Evolutionary conservation across 192 early-diverging fungal species (phyloP).

Genomic region (Entophlyctis luteolus): DNA sequence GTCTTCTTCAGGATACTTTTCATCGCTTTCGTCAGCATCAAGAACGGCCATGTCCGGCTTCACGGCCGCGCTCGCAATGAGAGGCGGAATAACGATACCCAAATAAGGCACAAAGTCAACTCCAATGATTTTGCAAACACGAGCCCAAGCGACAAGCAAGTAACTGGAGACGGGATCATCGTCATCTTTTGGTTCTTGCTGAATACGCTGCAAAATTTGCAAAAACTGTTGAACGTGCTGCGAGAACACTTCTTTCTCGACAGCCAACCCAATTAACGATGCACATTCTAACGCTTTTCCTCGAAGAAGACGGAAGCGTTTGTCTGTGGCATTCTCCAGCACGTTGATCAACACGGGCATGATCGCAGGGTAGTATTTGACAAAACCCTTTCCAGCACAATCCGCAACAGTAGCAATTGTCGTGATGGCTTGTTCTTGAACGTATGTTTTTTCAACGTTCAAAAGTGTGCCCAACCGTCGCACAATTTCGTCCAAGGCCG

Average conservation of each 20-base stretch:
- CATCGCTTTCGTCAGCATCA: slow-evolving; percentile 76
- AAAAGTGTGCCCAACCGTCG: slow-evolving; percentile 79
- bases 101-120: slow-evolving; percentile 92
- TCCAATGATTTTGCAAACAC: slow-evolving; percentile 92
- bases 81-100: slow-evolving; percentile 85
- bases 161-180: slow-evolving; percentile 94
- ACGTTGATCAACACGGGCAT: slow-evolving; percentile 95
- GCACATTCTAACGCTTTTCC: slow-evolving; percentile 99
- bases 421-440: slow-evolving; percentile 98
- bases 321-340: slow-evolving; percentile 74
- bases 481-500: slow-evolving; percentile 88
- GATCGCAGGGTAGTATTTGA: slow-evolving; percentile 86
- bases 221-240: slow-evolving; percentile 77
- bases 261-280: slow-evolving; percentile 71
- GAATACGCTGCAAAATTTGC: slow-evolving; percentile 72
- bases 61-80: slow-evolving; percentile 75
- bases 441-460: slow-evolving; percentile 80
- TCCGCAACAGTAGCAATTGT: slow-evolving; percentile 96
- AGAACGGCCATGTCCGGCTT: slow-evolving; percentile 92
- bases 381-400: slow-evolving; percentile 85
- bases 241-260: slow-evolving; percentile 84
- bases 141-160: slow-evolving; percentile 91
- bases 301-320: slow-evolving; percentile 86
- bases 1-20: slow-evolving; percentile 91
- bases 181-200: slow-evolving; percentile 71